Base-by-base conservation (phyloP, 2,329 filamentous ascomycete genomes). In the Claviceps cyperi region DNA sequence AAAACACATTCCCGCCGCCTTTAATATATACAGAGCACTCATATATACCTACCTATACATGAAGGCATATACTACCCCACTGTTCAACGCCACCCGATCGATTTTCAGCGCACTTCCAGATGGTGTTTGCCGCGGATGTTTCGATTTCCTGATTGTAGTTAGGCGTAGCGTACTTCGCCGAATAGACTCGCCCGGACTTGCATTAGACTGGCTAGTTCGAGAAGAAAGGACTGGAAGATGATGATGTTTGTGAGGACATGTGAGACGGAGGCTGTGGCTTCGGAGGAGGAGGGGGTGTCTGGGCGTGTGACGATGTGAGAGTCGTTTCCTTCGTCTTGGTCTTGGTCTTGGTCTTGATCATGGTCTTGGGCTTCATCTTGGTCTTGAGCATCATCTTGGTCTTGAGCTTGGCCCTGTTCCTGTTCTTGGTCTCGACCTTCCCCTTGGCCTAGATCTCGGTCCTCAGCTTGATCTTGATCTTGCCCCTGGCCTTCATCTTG, bases 171-270 rank as follows among this genome's bases (percentile, higher is more conserved):
- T 24, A 88, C 81, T 63, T 91, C 86, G 49, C 83, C 83, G 65
- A 91, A 90, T 46, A 90, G 64, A 13, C 81, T 81, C 22, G 83
- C 84, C 50, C 86, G 73, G 37, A 85, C 81, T 63, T 91, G 85
- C 52, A 89, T 73, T 57, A 90, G 65, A 24, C 84, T 83, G 2
- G 84, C 81, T 50, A 91, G 65, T 64, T 92, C 86, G 47, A 91
- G 73, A 47, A 91, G 66, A 61, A 92, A 92, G 37, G 85, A 84
- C 63, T 92, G 86, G 51, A 89, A 70, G 47, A 91, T 77, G 51
- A 91, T 78, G 40, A 84, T 78, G 62, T 91, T 92, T 5, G 86
- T 91, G 54, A 92, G 69, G 11, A 91, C 71, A 62, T 91, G 86
- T 40, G 83, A 87, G 4, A 92, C 77, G 7, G 82, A 86, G 7